phyloP scores from a whole-genome alignment of 164 flowering plant genomes.

The Umbilicus rupestris region DNA sequence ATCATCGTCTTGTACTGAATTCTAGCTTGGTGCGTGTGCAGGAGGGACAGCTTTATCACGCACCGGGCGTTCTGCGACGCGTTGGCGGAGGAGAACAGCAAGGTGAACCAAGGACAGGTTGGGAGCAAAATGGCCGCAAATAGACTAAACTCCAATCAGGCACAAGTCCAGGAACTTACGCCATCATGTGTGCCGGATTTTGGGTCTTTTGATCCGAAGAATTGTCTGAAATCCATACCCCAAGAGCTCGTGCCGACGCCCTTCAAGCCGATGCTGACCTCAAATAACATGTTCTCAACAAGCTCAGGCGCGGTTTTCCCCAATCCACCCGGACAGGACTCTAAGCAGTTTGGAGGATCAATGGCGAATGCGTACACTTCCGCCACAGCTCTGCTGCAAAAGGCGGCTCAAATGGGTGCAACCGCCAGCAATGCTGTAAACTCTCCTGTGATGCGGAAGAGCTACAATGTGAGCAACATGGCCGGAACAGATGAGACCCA shows the following conservation, averaged over 20 bases:
- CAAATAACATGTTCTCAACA: constrained; percentile 40
- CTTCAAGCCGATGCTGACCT: constrained; percentile 30
- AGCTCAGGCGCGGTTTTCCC: constrained; percentile 42
- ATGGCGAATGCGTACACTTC: constrained; percentile 29
- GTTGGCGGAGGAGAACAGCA: constrained; percentile 56
- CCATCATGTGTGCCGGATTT: constrained; percentile 26
- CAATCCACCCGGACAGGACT: constrained; percentile 36
- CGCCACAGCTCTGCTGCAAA: constrained; percentile 47
- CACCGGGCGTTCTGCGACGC: constrained; percentile 76
- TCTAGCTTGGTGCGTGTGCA: constrained; percentile 14
- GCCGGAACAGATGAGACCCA: constrained; percentile 22
- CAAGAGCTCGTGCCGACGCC: constrained; percentile 50
- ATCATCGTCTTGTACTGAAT: not conserved
- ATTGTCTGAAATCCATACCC: constrained; percentile 40
- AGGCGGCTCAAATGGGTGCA: constrained; percentile 60
- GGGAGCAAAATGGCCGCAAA: constrained; percentile 13
- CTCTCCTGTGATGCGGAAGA: constrained; percentile 52
- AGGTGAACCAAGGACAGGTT: constrained; percentile 38
- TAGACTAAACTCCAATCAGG: constrained; percentile 14
- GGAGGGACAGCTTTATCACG: constrained; percentile 65
- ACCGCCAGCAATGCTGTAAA: constrained; percentile 33
- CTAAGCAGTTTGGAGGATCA: constrained; percentile 22
- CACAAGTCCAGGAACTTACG: constrained; percentile 8
- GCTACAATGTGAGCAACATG: constrained; percentile 27
- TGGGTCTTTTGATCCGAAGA: constrained; percentile 30